Evolutionary conservation across 495 filamentous ascomycete genomes (phyloP), one percentile per base, ranked within the genome.

Genomic region (Letharia lupina): DNA sequence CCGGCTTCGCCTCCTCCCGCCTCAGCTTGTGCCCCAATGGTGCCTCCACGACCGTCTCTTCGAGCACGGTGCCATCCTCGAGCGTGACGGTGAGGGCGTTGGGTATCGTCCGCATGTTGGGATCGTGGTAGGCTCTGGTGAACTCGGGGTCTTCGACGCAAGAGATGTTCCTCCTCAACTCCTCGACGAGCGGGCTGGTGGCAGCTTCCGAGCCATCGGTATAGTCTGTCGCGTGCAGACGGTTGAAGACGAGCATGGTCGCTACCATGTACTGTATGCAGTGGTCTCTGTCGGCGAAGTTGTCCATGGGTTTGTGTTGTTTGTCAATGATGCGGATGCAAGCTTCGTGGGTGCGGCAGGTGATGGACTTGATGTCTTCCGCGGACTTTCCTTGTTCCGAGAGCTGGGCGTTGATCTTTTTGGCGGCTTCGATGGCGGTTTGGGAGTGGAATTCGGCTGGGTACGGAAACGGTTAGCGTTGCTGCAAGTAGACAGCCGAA

Each of bases 281-380:
- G 82, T 98, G 94, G 77, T 98, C 94, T 68, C 94, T 92, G 78
- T 98, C 94, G 68, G 94, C 94, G 74, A 96, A 98, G 83, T 98
- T 98, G 82, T 97, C 92, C 89, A 98, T 93, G 67, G 92, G 88
- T 83, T 97, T 98, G 83, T 96, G 94, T 79, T 98, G 95, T 84
- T 98, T 98, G 84, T 98, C 94, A 73, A 98, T 98, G 78, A 98
- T 98, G 63, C 94, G 91, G 72, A 98, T 85, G 78, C 95, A 98
- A 44, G 94, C 94, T 78, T 98, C 94, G 79, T 98, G 94, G 3
- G 94, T 98, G 69, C 94, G 88, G 84, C 93, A 96, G 68, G 87
- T 90, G 73, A 98, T 84, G 60, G 82, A 84, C 79, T 96, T 91
- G 79, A 98, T 98, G 73, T 98, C 95, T 74, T 89, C 89, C 41